These are phyloP conservation scores for Cladosporium sp. DNA, from an alignment of 2,329 filamentous ascomycete species.

Conservation along the genomic window DNA sequence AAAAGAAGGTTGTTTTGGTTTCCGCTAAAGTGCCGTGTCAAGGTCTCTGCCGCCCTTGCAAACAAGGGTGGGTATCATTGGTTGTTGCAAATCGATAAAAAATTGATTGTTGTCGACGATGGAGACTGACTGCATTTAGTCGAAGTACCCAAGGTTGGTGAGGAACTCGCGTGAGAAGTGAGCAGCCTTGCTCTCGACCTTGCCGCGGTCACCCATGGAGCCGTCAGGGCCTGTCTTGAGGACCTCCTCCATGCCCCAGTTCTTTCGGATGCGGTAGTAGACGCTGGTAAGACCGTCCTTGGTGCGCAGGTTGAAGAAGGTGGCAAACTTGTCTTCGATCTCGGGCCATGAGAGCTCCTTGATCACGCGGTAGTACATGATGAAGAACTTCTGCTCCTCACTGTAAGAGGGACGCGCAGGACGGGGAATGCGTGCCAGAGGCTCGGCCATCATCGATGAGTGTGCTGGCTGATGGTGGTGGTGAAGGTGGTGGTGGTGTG, in stretches of 20 bases:
- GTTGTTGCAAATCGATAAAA: not conserved
- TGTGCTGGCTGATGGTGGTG: slow-evolving; percentile 12
- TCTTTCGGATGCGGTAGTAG: slow-evolving; percentile 36
- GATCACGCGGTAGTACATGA: slow-evolving; percentile 31
- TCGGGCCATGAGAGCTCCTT: slow-evolving; percentile 34
- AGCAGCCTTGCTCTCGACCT: slow-evolving; percentile 29
- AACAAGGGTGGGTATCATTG: slow-evolving; percentile 13
- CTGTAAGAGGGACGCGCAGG: slow-evolving; percentile 34
- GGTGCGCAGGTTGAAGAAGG: slow-evolving; percentile 25
- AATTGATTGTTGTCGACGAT: not conserved
- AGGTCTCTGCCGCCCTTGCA: slow-evolving; percentile 13
- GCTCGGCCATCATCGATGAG: slow-evolving; percentile 3
- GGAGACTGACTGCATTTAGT: slow-evolving; percentile 8
- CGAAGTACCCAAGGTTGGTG: slow-evolving; percentile 32
- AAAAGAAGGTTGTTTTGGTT: not conserved
- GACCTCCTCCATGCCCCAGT: slow-evolving; percentile 37
- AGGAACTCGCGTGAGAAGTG: slow-evolving; percentile 34
- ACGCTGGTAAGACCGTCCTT: slow-evolving; percentile 36
- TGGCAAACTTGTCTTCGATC: slow-evolving; percentile 26
- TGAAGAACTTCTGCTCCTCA: slow-evolving; percentile 38
- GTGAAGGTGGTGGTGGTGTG: slow-evolving; percentile 11
- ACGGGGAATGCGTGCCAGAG: slow-evolving; percentile 24
- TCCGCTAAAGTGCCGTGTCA: slow-evolving; percentile 6
- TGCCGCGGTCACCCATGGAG: slow-evolving; percentile 28
- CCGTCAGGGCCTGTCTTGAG: slow-evolving; percentile 33